Conservation (phyloP, 116 monocot genomes). For the Posidonia oceanica region DNA sequence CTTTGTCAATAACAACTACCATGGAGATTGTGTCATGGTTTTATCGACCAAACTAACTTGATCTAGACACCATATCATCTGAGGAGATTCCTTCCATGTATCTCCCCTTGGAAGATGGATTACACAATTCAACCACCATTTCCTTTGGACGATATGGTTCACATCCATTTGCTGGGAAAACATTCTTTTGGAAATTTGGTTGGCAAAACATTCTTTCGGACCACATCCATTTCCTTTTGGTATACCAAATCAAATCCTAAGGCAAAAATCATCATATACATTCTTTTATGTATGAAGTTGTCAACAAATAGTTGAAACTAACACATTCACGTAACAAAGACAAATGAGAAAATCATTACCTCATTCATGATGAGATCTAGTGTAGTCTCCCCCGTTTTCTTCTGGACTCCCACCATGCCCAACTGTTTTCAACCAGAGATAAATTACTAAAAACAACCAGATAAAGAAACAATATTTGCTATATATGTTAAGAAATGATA, state of each 20-base stretch:
- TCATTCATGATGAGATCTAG: no score
- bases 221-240: no score
- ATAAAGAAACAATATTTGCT: no score
- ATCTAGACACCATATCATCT: slow-evolving; percentile 8
- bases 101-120: background rate
- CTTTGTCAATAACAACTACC: slow-evolving; percentile 84
- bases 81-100: background rate
- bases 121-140: background rate
- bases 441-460: no score
- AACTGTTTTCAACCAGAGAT: no score
- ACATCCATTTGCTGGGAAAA: slow-evolving; percentile 47
- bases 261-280: background rate
- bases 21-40: slow-evolving; percentile 94
- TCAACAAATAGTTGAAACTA: no score
- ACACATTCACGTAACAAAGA: no score
- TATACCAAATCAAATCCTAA: slow-evolving; percentile 3
- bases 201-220: slow-evolving; percentile 33
- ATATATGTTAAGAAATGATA: no score
- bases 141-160: slow-evolving; percentile 46
- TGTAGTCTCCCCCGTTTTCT: no score
- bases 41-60: slow-evolving; percentile 12
- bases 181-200: slow-evolving; percentile 89
- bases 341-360: no score
- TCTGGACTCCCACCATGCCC: no score
- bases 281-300: no score